Conservation (phyloP, 768 basidiomycete species). For the Termitomyces sp. region DNA sequence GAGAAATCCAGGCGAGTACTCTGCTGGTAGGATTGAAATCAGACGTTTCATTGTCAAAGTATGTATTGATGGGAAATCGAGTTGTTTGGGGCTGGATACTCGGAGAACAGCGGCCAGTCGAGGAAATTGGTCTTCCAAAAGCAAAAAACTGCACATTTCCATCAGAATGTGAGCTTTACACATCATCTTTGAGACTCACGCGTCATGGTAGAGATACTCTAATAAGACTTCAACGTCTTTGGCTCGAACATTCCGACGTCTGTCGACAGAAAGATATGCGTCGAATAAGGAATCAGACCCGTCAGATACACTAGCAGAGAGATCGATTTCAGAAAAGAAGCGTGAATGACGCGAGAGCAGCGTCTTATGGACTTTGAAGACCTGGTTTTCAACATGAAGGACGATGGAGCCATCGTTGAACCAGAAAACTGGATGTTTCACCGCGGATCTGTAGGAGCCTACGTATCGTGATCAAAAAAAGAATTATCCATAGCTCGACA, state of each 20-base stretch:
- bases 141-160: conserved; percentile 37
- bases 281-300: neutral
- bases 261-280: conserved; percentile 26
- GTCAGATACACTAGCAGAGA: neutral
- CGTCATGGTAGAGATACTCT: conserved; percentile 63
- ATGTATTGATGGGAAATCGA: conserved; percentile 55
- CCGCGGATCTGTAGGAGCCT: neutral
- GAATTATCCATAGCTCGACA: neutral
- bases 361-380: conserved; percentile 54
- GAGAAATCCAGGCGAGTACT: conserved; percentile 35
- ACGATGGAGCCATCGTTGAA: conserved; percentile 61
- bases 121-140: conserved; percentile 33
- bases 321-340: conserved; percentile 17
- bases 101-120: conserved; percentile 53
- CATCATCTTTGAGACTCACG: conserved; percentile 35
- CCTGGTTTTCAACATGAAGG: conserved; percentile 34
- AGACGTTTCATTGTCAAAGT: conserved; percentile 36
- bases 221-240: conserved; percentile 52
- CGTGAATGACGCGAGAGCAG: conserved; percentile 49
- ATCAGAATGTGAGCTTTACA: neutral
- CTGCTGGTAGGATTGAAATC: conserved; percentile 41
- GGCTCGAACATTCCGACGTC: conserved; percentile 28
- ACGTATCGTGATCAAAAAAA: neutral
- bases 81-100: conserved; percentile 45
- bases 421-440: conserved; percentile 50